A percentile compares a stretch with the other conserved stretches of the same genome.
phyloP scores from a whole-genome alignment of 768 basidiomycete species.

The Dentipellis fragilis region DNA sequence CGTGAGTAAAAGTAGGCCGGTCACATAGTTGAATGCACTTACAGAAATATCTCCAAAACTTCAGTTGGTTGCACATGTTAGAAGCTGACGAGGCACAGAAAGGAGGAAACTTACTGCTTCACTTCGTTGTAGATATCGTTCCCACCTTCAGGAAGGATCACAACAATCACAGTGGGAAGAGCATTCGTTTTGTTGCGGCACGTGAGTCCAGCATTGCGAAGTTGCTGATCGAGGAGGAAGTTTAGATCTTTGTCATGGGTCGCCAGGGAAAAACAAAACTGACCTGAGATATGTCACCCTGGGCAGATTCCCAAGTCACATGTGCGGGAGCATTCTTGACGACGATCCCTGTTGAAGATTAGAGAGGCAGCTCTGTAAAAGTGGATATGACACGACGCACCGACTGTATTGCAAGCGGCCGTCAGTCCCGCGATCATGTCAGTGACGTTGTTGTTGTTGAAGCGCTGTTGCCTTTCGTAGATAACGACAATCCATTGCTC shows the following conservation, averaged over 20 bases:
- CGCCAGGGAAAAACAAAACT: neutral
- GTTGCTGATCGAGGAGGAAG: conserved; percentile 24
- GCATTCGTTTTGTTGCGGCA: conserved; percentile 29
- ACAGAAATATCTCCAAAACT: conserved; percentile 68
- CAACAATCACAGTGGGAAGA: conserved; percentile 50
- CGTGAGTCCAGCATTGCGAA: conserved; percentile 40
- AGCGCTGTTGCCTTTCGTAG: conserved; percentile 54
- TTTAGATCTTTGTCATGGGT: neutral
- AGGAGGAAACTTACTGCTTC: conserved; percentile 50
- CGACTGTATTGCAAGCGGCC: conserved; percentile 41
- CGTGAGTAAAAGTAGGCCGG: no score
- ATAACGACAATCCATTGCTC: conserved; percentile 53
- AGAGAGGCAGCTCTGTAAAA: neutral
- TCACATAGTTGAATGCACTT: conserved; percentile 10
- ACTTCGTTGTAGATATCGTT: conserved; percentile 70
- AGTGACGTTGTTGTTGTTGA: conserved; percentile 34
- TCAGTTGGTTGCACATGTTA: neutral
- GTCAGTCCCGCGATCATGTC: conserved; percentile 49
- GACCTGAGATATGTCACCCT: conserved; percentile 32
- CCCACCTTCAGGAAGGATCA: conserved; percentile 62
- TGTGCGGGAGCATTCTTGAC: conserved; percentile 36
- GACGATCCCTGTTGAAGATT: conserved; percentile 40
- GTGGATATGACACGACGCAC: conserved; percentile 29
- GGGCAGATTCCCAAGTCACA: conserved; percentile 47
- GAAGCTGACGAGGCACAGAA: neutral